Percentiles rank a stretch among this genome's conserved stretches.
phyloP scores from a whole-genome alignment of 495 filamentous ascomycete species.

The Aspergillus wentii region DNA sequence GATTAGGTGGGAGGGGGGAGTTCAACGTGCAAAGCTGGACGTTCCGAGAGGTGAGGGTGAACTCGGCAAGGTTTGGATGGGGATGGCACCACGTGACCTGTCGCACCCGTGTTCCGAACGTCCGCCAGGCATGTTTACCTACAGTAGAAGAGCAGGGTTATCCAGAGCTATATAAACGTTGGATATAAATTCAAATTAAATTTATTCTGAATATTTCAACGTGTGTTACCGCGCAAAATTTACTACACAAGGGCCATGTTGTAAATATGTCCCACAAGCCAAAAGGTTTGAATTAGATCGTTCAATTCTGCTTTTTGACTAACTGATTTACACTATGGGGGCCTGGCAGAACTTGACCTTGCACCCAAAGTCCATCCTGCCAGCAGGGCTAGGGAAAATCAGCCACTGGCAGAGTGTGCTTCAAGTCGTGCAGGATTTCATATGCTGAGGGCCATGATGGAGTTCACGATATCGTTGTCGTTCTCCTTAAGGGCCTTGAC shows the following conservation, averaged over 20 bases:
- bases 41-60: conserved; percentile 35
- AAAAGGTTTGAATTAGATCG: conserved; percentile 14
- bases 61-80: conserved; percentile 45
- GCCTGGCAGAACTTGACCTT: conserved; percentile 17
- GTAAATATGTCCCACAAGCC: too few species aligned
- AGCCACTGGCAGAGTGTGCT: conserved; percentile 17
- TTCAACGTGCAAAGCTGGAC: conserved; percentile 37
- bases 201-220: too few species aligned
- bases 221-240: too few species aligned
- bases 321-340: conserved; percentile 40
- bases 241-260: too few species aligned
- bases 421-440: conserved; percentile 38
- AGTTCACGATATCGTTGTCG: conserved; percentile 99
- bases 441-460: conserved; percentile 98
- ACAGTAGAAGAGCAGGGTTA: conserved; percentile 1
- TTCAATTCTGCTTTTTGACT: conserved; percentile 37
- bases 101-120: conserved; percentile 29
- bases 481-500: conserved; percentile 98
- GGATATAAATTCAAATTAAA: too few species aligned
- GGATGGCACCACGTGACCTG: conserved; percentile 39
- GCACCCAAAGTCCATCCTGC: conserved; percentile 29
- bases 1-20: conserved; percentile 35
- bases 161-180: not conserved
- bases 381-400: conserved; percentile 15
- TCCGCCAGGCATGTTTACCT: conserved; percentile 11